These are phyloP conservation scores for Trypanosoma melophagium DNA, from an alignment of 208 protist genomes.

Conservation along the genomic window DNA sequence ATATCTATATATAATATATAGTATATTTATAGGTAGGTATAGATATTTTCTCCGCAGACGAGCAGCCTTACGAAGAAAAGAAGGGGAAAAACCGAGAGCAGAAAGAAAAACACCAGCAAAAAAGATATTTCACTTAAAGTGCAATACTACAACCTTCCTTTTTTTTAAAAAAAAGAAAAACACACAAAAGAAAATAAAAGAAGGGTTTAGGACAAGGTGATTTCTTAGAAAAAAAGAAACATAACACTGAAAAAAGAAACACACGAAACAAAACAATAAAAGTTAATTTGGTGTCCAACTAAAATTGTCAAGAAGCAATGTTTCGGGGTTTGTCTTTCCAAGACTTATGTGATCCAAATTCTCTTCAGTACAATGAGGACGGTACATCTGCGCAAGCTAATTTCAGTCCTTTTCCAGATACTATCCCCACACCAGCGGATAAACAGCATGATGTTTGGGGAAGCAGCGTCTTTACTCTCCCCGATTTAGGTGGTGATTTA, in stretches of 20 bases:
- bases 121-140: no score
- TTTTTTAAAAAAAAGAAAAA: no score
- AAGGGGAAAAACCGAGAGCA: neutral
- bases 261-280: no score
- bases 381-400: neutral
- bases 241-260: neutral
- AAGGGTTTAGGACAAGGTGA: neutral
- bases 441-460: slow-evolving; percentile 19
- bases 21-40: no score
- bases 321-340: slow-evolving; percentile 4
- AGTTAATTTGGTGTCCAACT: no score
- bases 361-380: neutral
- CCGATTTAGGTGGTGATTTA: slow-evolving; percentile 14
- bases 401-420: slow-evolving; percentile 2
- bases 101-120: neutral
- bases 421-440: neutral
- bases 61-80: neutral
- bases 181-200: neutral
- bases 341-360: neutral
- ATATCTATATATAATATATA: neutral
- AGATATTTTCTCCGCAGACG: no score
- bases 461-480: slow-evolving; percentile 13
- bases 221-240: neutral
- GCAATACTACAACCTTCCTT: no score
- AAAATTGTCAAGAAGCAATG: slow-evolving; percentile 8